Base-by-base conservation (phyloP, 768 basidiomycete species). In the Tricholoma terreum region DNA sequence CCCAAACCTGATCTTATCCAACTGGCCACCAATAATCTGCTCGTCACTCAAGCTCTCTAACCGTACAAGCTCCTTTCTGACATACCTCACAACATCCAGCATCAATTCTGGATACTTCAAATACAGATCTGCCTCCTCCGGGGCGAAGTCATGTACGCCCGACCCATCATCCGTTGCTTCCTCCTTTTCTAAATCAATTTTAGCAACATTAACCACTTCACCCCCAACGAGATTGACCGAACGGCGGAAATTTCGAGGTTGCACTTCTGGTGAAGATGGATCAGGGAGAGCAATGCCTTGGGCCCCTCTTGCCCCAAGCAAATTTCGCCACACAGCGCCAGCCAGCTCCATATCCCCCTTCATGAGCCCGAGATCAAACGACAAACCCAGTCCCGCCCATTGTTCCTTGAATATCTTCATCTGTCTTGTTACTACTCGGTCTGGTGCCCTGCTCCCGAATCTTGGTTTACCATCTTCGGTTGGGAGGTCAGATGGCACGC, bases 351-450 rank as follows among this genome's bases (percentile, higher is more conserved):
- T 77, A 68, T 98, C 95, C 21, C 86, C 84, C 46, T 77, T 79
- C 4, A 87, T 80, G 31, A 95, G 79, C 1, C 83, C 89, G 12
- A 94, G 73, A 69, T 97, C 94, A 64, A 94, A 81, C 2, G 87
- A 80, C 61, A 94, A 77, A 15, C 84, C 83, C 61, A 93, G 76
- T 1, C 95, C 95, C 5, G 85, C 81, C 89, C 90, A 94, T 67
- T 96, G 94, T 69, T 96, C 91, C 61, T 88, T 88, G 77, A 95
- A 85, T 52, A 92, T 89, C 69, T 89, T 90, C 91, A 98, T 89
- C 71, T 96, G 93, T 45, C 85, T 84, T 45, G 84, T 84, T 40
- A 98, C 86, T 35, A 94, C 80, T 2, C 85, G 72, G 65, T 95
- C 92, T 3, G 91, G 90, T 0, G 87, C 89, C 40, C 80, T 77